These are phyloP conservation scores for Phaeolepiota aurea DNA, from an alignment of 768 basidiomycete genomes.

Conservation along the genomic window DNA sequence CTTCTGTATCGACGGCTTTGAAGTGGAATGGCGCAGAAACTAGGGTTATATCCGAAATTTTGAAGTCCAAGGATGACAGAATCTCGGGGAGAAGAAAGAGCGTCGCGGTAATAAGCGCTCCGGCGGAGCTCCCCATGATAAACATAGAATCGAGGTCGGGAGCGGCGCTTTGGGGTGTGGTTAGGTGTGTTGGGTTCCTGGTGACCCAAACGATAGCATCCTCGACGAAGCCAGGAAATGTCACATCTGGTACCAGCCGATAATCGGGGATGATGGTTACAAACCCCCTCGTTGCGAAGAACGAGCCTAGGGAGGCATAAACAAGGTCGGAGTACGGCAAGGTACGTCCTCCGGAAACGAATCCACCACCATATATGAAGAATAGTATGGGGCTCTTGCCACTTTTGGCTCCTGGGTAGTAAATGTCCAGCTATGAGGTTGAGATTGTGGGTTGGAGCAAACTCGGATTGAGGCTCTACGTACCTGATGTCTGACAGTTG, in stretches of 20 bases:
- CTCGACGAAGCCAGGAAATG: conserved; percentile 45
- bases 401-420: conserved; percentile 36
- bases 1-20: conserved; percentile 12
- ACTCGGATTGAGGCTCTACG: conserved; percentile 4
- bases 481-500: conserved; percentile 42
- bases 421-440: conserved; percentile 49
- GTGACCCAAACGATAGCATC: conserved; percentile 52
- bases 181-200: conserved; percentile 22
- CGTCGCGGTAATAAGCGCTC: conserved; percentile 41
- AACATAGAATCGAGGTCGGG: conserved; percentile 35
- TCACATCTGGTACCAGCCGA: conserved; percentile 47
- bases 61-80: conserved; percentile 18
- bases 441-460: neutral
- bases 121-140: conserved; percentile 57
- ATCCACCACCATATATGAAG: conserved; percentile 64
- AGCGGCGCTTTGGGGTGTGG: conserved; percentile 16
- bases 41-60: conserved; percentile 37
- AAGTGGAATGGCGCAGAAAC: conserved; percentile 38
- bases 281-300: conserved; percentile 52
- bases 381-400: conserved; percentile 42
- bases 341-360: conserved; percentile 40
- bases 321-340: conserved; percentile 36
- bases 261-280: conserved; percentile 65
- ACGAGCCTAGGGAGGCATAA: conserved; percentile 52
- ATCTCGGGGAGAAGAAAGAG: conserved; percentile 31